Evolutionary conservation across 352 stramenopile species (phyloP).

Genomic region (Phytophthora rubi): DNA sequence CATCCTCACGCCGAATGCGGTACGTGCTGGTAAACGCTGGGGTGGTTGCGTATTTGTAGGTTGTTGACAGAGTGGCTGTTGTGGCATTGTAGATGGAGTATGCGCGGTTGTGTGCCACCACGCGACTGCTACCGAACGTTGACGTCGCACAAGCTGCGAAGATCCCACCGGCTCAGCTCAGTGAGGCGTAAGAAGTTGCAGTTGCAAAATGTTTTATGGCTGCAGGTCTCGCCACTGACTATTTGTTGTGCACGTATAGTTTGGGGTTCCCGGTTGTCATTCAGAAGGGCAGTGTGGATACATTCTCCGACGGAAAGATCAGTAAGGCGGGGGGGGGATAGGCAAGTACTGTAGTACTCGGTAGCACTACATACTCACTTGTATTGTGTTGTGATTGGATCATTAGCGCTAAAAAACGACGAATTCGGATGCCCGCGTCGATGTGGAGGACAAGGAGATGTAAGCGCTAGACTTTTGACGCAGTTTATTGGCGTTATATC

Average conservation of each 20-base stretch:
- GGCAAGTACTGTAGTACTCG: too few relatives aligned
- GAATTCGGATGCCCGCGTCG: constrained; percentile 81
- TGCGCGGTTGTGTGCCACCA: constrained; percentile 66
- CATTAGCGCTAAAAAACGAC: constrained; percentile 57
- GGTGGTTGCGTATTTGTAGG: background rate
- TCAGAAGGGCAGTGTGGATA: constrained; percentile 84
- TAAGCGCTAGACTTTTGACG: constrained; percentile 35
- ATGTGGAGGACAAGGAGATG: constrained; percentile 93
- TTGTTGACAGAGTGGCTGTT: constrained; percentile 7
- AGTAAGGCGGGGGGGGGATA: constrained; percentile 39
- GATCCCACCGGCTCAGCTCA: constrained; percentile 59
- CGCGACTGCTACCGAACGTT: constrained; percentile 46
- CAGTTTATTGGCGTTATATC: too few relatives aligned
- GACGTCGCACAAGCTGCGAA: constrained; percentile 57
- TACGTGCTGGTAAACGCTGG: constrained; percentile 20
- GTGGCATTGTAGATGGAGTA: constrained; percentile 78
- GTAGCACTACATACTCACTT: too few relatives aligned
- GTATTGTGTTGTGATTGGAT: too few relatives aligned
- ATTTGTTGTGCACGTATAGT: constrained; percentile 31
- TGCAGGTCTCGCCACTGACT: background rate
- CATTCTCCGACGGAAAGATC: constrained; percentile 76
- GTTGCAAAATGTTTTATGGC: background rate
- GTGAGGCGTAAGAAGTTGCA: constrained; percentile 53
- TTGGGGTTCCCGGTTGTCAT: constrained; percentile 85
- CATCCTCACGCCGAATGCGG: constrained; percentile 95